Base-by-base conservation (phyloP, 2,329 filamentous ascomycete genomes). In the Fusarium nematophilum region DNA sequence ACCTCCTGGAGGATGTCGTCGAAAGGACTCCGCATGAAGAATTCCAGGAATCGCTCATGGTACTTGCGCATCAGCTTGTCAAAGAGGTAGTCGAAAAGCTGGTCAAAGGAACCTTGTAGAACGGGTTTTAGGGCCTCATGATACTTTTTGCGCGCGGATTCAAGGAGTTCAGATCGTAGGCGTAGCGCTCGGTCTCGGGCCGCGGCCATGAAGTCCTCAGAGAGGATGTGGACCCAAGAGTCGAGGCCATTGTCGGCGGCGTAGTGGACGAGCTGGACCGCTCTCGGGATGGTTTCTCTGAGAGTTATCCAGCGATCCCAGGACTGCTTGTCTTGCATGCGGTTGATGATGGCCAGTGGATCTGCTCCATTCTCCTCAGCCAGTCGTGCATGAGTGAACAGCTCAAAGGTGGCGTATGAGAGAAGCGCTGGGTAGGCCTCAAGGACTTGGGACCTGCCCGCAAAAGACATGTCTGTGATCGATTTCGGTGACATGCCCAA, bases 241-340 rank as follows among this genome's bases (percentile, higher is more conserved):
- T 5, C 13, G 21, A 45, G 29, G 14, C 42, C 15, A 9, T 10
- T 6, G 2, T 21, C 5, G 6, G 6, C 13, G 17, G 21, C 10
- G 26, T 53, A 46, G 3, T 34, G 5, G 3, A 21, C 4, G 9
- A 39, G 36, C 5, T 6, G 13, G 14, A 26, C 30, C 4, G 13
- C 18, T 29, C n/a, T n/a, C 1, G 53, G 47, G 9, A 57, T 13
- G 15, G 51, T 36, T 33, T 57, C 53, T 26, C 40, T 30, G 3
- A 57, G 36, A 2, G 37, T 26, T 15, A 43, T 18, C 53, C 40
- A 52, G 10, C 53, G 47, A 7, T 18, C 14, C 53, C 53, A 57
- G 3, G n/a, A 42, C 2, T 34, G 11, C 9, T 33, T 18, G 4
- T 25, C 21, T 33, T 36, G 13, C 2, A 59, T 9, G 5, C 50